phyloP scores from a whole-genome alignment of 1,139 yeast genomes.

The Sugiyamaella paludigena region DNA sequence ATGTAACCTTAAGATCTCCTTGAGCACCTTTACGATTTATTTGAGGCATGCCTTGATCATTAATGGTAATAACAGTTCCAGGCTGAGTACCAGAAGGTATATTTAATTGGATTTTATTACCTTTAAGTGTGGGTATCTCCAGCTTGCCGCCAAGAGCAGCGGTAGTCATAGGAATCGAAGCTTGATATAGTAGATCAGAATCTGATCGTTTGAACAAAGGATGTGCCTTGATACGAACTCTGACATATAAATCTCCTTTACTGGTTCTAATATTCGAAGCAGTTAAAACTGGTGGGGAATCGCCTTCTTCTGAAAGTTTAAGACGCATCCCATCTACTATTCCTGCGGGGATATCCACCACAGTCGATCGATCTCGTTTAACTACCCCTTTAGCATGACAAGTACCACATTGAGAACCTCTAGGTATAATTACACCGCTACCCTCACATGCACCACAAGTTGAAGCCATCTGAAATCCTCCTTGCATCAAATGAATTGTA shows the following conservation, averaged over 20 bases:
- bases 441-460: conserved; percentile 90
- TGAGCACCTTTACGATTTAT: conserved; percentile 47
- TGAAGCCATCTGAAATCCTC: conserved; percentile 96
- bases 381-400: conserved; percentile 92
- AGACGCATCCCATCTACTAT: conserved; percentile 82
- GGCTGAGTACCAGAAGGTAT: conserved; percentile 85
- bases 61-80: conserved; percentile 71
- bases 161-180: conserved; percentile 84
- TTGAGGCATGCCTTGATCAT: conserved; percentile 86
- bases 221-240: conserved; percentile 76
- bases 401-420: conserved; percentile 65
- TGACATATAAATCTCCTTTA: conserved; percentile 84
- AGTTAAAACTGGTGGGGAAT: conserved; percentile 60
- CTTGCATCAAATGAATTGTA: conserved; percentile 76
- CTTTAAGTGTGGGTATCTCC: conserved; percentile 75
- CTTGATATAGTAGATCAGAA: conserved; percentile 58
- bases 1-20: conserved; percentile 77
- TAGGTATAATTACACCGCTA: conserved; percentile 72
- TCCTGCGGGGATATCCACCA: conserved; percentile 86
- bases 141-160: conserved; percentile 94
- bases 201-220: conserved; percentile 65
- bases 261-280: conserved; percentile 52
- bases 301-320: conserved; percentile 86
- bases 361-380: conserved; percentile 63
- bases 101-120: conserved; percentile 57